Conservation (phyloP, 257 asterid genomes). For the Euphrasia confusa region DNA sequence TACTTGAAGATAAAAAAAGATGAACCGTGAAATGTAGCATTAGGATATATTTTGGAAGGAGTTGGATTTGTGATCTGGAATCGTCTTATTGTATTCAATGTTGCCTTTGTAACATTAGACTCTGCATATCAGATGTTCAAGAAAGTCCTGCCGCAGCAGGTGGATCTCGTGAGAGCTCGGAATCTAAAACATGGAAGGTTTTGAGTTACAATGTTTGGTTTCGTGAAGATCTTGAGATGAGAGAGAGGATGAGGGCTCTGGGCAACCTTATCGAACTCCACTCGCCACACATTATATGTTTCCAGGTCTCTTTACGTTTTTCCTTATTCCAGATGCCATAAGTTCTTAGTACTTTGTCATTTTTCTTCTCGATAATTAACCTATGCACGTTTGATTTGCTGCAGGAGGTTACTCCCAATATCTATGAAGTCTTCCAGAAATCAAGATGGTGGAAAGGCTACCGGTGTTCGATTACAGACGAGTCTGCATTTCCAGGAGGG, state of each 20-base stretch:
- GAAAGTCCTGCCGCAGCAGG: conserved; percentile 27
- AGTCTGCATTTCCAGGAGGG: conserved; percentile 33
- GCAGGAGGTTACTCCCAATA: conserved; percentile 83
- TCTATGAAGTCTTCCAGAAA: conserved; percentile 53
- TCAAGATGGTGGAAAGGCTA: conserved; percentile 88
- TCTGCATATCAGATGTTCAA: too few species aligned
- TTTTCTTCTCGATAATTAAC: conserved; percentile 1
- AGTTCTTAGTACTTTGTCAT: neutral
- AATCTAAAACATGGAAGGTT: conserved; percentile 50
- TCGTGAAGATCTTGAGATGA: conserved; percentile 74
- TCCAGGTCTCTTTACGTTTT: conserved; percentile 56
- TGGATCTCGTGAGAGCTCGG: conserved; percentile 26
- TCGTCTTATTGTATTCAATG: too few species aligned
- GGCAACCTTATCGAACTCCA: conserved; percentile 72
- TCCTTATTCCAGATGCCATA: conserved; percentile 3
- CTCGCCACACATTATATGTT: conserved; percentile 78
- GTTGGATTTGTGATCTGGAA: neutral
- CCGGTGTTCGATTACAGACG: conserved; percentile 60
- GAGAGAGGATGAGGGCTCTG: conserved; percentile 65
- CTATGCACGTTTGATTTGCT: conserved; percentile 18
- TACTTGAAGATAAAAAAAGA: too few species aligned
- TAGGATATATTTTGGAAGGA: neutral
- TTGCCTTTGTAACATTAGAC: too few species aligned
- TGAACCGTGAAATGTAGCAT: neutral
- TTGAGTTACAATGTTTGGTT: conserved; percentile 92